Percentiles rank a stretch among this genome's conserved stretches.
These are phyloP conservation scores for Plantago rigida DNA, from an alignment of 305 asterid species.

Conservation along the genomic window DNA sequence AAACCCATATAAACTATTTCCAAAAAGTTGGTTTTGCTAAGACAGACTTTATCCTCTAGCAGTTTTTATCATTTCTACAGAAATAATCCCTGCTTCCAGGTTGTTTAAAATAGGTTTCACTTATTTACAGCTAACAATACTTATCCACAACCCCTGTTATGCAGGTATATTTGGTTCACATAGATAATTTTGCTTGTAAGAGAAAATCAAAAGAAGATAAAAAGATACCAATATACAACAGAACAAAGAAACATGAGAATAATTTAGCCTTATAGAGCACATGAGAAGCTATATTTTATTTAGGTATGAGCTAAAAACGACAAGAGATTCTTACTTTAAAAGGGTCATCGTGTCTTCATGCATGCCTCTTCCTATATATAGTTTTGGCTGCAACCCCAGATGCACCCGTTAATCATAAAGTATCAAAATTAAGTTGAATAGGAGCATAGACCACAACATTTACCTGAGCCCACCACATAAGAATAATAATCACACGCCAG, in stretches of 20 bases:
- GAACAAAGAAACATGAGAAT: background rate
- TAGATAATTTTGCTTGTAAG: too few relatives aligned
- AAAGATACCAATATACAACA: too few relatives aligned
- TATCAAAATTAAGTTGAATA: constrained; percentile 22
- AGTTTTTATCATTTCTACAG: too few relatives aligned
- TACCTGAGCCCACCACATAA: constrained; percentile 99
- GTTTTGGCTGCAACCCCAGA: constrained; percentile 62
- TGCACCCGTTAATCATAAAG: constrained; percentile 25
- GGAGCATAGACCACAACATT: constrained; percentile 22
- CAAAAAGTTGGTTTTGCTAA: too few relatives aligned
- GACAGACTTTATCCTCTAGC: too few relatives aligned
- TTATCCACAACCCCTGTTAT: too few relatives aligned
- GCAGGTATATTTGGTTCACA: too few relatives aligned
- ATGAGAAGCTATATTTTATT: constrained; percentile 6
- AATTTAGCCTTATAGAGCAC: background rate
- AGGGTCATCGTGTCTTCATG: constrained; percentile 87
- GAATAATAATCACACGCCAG: constrained; percentile 49
- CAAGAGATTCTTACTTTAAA: constrained; percentile 55
- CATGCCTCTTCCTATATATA: constrained; percentile 98
- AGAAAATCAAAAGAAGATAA: too few relatives aligned
- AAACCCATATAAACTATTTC: too few relatives aligned
- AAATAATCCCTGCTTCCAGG: too few relatives aligned
- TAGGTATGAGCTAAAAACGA: background rate
- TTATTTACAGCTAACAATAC: too few relatives aligned
- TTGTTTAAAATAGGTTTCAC: too few relatives aligned